Base-by-base conservation (phyloP, 176 grass and related monocot species). In the Paspalum notatum region DNA sequence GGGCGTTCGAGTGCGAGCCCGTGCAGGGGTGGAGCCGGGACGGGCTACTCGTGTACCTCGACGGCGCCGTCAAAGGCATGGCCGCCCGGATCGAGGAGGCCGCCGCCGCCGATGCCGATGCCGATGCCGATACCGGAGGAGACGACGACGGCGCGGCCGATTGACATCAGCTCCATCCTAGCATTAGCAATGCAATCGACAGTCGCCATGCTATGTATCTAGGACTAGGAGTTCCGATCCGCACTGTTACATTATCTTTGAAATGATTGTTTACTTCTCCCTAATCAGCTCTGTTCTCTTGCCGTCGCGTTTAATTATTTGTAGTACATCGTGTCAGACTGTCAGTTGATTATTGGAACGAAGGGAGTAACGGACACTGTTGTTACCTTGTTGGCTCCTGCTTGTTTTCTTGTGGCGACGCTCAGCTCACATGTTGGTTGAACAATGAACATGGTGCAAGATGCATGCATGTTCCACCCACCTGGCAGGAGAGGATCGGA, bases 1-100 rank as follows among this genome's bases (percentile, higher is more conserved):
- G 76, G 92, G 71, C 76, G 69, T 94, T 94, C 76, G 83, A 91
- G 66, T 94, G 92, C 59, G 83, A 94, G 10, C 89, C 92, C 46
- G 71, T 94, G 72, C 47, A 16, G 37, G 92, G 92, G 46, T 94
- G 86, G 89, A 91, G 6, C 79, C 17, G 60, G 20, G 92, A 94
- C 39, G 83, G 66, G 3, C 65, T 94, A 15, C 15, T 89, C 45
- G 80, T n/a, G 1, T 94, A 89, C 74, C 74, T 94, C 41, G 70
- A 91, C 41, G 68, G 0, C 27, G 54, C 44, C 58, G 51, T 75
- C 75, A 94, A 71, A 75, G 56, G 18, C 71, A 91, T 94, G 26
- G 92, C 89, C 21, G 71, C 56, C 66, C 68, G 89, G 80, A 78
- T 94, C 62, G 86, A 75, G 50, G 83, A 80, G 25, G 71, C 79